A percentile compares a stretch with the other conserved stretches of the same genome.
These are phyloP conservation scores for Capronia epimyces DNA, from an alignment of 2,329 filamentous ascomycete genomes.

Conservation along the genomic window DNA sequence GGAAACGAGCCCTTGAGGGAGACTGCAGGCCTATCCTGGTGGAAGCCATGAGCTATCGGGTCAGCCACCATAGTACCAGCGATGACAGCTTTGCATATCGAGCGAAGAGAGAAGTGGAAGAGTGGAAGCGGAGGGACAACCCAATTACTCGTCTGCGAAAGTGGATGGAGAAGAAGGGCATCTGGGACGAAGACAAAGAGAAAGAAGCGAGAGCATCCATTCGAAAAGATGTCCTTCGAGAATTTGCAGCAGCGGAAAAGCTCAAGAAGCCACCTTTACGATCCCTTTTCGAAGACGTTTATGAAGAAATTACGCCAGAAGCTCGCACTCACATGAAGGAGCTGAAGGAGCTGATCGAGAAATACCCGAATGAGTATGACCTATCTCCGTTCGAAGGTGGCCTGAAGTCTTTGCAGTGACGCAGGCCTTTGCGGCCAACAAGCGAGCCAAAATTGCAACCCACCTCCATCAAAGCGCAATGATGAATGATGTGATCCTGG, in stretches of 20 bases:
- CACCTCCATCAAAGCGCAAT: too few relatives aligned
- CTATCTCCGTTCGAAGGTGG: slow-evolving; percentile 70
- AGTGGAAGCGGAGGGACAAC: slow-evolving; percentile 88
- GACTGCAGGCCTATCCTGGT: slow-evolving; percentile 81
- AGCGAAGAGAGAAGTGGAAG: slow-evolving; percentile 84
- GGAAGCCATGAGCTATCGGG: slow-evolving; percentile 97
- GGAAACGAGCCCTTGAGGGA: slow-evolving; percentile 69
- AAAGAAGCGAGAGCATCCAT: slow-evolving; percentile 61
- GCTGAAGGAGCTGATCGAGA: slow-evolving; percentile 68
- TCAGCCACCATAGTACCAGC: slow-evolving; percentile 92
- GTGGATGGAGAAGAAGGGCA: slow-evolving; percentile 75
- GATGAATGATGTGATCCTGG: too few relatives aligned
- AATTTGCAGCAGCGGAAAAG: slow-evolving; percentile 66
- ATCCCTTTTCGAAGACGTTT: slow-evolving; percentile 74
- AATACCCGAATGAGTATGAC: slow-evolving; percentile 91
- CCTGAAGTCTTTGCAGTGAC: slow-evolving; percentile 54
- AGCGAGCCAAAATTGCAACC: not conserved
- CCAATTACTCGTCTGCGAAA: slow-evolving; percentile 79
- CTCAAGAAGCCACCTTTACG: slow-evolving; percentile 52
- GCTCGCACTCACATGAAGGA: slow-evolving; percentile 68
- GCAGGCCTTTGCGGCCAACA: not conserved
- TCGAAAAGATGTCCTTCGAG: slow-evolving; percentile 71
- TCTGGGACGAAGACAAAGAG: slow-evolving; percentile 83
- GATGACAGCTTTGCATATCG: slow-evolving; percentile 97
- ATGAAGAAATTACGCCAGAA: slow-evolving; percentile 79